A percentile compares a stretch with the other conserved stretches of the same genome.
Conservation (phyloP, 2,329 filamentous ascomycete genomes). For the Passalora sequoiae region DNA sequence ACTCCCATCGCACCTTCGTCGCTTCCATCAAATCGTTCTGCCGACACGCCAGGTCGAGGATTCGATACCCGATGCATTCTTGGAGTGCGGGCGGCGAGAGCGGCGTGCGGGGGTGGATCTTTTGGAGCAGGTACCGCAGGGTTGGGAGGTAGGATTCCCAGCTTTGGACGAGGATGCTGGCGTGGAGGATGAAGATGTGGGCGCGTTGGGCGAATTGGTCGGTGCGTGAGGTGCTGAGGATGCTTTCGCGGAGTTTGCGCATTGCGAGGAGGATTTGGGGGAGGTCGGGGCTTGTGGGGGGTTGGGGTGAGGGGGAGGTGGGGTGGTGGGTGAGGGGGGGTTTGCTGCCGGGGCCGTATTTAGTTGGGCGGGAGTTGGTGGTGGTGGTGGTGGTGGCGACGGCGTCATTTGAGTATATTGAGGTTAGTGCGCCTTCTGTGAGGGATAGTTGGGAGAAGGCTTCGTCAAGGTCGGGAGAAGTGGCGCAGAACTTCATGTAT, state of each 20-base stretch:
- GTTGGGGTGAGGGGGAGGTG: conserved; percentile 33
- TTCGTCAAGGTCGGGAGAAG: conserved; percentile 65
- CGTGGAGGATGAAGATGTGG: conserved; percentile 85
- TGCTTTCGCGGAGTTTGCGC: conserved; percentile 85
- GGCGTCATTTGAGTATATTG: no score
- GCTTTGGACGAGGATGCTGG: conserved; percentile 73
- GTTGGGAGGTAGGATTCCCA: conserved; percentile 88
- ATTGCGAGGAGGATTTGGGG: conserved; percentile 74
- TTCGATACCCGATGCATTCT: conserved; percentile 74
- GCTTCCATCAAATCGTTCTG: conserved; percentile 70
- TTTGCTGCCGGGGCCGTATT: conserved; percentile 3
- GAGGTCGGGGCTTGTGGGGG: conserved; percentile 62
- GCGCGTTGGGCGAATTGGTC: conserved; percentile 82
- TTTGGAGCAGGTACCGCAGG: conserved; percentile 68
- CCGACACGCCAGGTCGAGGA: conserved; percentile 85
- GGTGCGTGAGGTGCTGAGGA: conserved; percentile 69
- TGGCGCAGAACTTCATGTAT: conserved; percentile 83
- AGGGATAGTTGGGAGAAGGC: conserved; percentile 65
- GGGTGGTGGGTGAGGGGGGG: conserved; percentile 15
- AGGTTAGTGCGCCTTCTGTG: conserved; percentile 1
- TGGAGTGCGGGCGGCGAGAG: conserved; percentile 67
- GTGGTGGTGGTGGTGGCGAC: background rate
- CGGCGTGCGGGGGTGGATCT: conserved; percentile 61
- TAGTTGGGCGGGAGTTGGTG: background rate
- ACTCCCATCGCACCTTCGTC: conserved; percentile 58